phyloP scores from a whole-genome alignment of 225 moss, liverwort and hornwort species.

The Bryoerythrophyllum caledonicum region DNA sequence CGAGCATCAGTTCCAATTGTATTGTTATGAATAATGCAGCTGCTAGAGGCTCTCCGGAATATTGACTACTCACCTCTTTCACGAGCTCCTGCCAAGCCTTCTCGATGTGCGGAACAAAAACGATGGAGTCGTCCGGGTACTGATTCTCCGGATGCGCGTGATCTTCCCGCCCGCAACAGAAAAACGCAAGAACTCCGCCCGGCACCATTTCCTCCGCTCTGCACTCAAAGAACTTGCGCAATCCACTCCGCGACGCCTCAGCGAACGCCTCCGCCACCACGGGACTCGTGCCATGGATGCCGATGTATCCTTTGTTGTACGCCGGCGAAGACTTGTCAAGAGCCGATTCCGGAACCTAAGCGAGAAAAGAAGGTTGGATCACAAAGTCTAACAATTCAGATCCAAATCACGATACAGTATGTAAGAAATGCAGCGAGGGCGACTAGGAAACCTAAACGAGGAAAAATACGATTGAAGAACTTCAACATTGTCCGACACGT shows the following conservation, averaged over 20 bases:
- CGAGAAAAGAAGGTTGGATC: neutral
- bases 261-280: constrained; percentile 40
- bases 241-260: constrained; percentile 35
- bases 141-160: constrained; percentile 32
- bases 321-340: constrained; percentile 47
- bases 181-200: constrained; percentile 45
- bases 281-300: constrained; percentile 29
- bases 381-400: too few species aligned
- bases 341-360: constrained; percentile 46
- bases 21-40: neutral
- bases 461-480: too few species aligned
- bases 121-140: too few species aligned
- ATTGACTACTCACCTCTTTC: constrained; percentile 26
- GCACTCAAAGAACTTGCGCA: constrained; percentile 47
- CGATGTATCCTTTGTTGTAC: constrained; percentile 50
- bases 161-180: constrained; percentile 28
- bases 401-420: too few species aligned
- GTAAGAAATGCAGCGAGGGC: too few species aligned
- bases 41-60: neutral
- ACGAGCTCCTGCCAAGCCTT: constrained; percentile 43
- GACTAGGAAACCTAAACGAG: too few species aligned
- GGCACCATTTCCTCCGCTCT: constrained; percentile 55
- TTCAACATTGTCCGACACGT: too few species aligned
- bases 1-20: too few species aligned
- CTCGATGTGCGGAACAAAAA: constrained; percentile 9